Percentiles rank a stretch among this genome's conserved stretches.
These are phyloP conservation scores for Candida pseudoglaebosa DNA, from an alignment of 805 yeast genomes.

Conservation along the genomic window DNA sequence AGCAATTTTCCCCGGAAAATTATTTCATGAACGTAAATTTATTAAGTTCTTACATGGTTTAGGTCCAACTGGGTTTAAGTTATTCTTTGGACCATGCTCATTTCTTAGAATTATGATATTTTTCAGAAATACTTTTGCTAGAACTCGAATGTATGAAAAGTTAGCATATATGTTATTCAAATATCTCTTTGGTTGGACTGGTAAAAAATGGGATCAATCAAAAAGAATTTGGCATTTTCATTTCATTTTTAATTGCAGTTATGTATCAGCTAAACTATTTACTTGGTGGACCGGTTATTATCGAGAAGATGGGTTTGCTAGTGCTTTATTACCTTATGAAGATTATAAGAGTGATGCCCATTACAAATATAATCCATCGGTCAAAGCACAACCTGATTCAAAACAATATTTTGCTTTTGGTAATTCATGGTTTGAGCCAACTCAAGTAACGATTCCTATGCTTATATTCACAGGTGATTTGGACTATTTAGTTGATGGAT, in stretches of 20 bases:
- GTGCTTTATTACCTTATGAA: conserved; percentile 30
- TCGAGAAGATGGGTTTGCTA: conserved; percentile 36
- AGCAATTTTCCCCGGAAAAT: conserved; percentile 82
- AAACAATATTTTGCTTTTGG: conserved; percentile 52
- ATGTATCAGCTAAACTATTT: conserved; percentile 77
- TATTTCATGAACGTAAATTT: conserved; percentile 60
- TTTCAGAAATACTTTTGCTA: conserved; percentile 43
- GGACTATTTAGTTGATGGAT: conserved; percentile 79
- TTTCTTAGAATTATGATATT: conserved; percentile 74
- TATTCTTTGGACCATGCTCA: conserved; percentile 71
- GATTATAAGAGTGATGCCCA: conserved; percentile 29
- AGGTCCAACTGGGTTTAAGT: conserved; percentile 39
- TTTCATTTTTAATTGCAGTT: conserved; percentile 83
- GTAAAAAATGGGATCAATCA: conserved; percentile 63
- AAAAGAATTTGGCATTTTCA: conserved; percentile 61
- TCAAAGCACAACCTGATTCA: conserved; percentile 16
- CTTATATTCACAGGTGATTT: conserved; percentile 65
- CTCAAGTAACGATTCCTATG: conserved; percentile 45
- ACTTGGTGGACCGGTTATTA: conserved; percentile 77
- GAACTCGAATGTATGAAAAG: conserved; percentile 49
- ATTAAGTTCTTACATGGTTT: conserved; percentile 58
- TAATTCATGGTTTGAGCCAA: conserved; percentile 48
- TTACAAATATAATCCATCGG: conserved; percentile 19
- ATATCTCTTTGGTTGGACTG: conserved; percentile 85
- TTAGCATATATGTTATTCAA: conserved; percentile 80